Base-by-base conservation (phyloP, 768 basidiomycete genomes). In the Calvatia gigantea region DNA sequence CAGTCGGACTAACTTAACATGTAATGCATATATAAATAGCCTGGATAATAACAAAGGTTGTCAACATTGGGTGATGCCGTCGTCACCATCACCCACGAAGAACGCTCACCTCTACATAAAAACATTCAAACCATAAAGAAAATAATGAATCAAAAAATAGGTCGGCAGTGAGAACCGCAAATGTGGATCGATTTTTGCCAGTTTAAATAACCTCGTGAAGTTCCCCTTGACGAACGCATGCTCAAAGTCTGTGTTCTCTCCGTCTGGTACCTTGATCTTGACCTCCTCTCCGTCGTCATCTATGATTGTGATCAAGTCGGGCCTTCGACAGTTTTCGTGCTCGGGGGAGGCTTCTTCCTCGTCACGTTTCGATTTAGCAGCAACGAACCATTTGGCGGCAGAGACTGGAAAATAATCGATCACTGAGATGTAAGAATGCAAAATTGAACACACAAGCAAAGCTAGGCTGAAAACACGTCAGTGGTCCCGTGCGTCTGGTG, bases 231-330 rank as follows among this genome's bases (percentile, higher is more conserved):
- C 33, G 31, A 54, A 54, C 8, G 43, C 53, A 17, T 37, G n/a
- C 21, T 54, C 53, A 14, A 46, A 54, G 9, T 47, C 53, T 19
- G 43, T 44, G 21, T 54, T 54, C 23, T 54, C 43, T 37, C 53
- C 53, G 2, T 46, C 43, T 3, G 53, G 53, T 4, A 54, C 35
- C 4, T 32, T 29, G 35, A 54, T 47, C 19, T 35, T 54, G 23
- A 54, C 45, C 25, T 45, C 44, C 2, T 33, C 27, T 17, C 53
- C 53, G 15, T 46, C 27, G 2, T 29, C 33, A 2, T 45, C 45
- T 8, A 54, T 46, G 32, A 54, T 21, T 0, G 53, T 54, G 23
- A 54, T 29, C 25, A 35, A 37, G 19, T 54, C 43, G 15, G 53
- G 53, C 28, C 53, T 54, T 29, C 44, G 43, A 19, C 53, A 54